phyloP scores from a whole-genome alignment of 805 yeast genomes.

The Starmerella bombicola region DNA sequence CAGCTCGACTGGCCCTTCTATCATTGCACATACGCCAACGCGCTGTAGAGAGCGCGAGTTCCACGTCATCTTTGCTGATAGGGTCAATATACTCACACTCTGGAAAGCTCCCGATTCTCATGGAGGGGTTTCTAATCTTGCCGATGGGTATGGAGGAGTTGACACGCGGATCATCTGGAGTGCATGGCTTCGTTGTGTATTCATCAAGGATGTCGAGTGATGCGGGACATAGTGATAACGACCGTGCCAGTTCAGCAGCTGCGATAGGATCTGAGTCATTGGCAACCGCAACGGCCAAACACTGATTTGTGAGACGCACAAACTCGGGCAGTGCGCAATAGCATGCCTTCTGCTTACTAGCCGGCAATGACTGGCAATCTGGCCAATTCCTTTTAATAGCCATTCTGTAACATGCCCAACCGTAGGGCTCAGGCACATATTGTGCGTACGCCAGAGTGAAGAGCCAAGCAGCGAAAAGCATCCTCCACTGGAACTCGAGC shows the following conservation, averaged over 20 bases:
- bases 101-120: background rate
- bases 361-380: slow-evolving; percentile 2
- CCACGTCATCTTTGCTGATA: slow-evolving; percentile 5
- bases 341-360: slow-evolving; percentile 3
- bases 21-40: slow-evolving; percentile 13
- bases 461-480: too few species aligned
- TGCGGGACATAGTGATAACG: slow-evolving; percentile 5
- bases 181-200: too few species aligned
- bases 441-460: slow-evolving; percentile 11
- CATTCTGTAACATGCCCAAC: slow-evolving; percentile 19
- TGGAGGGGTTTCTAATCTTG: background rate
- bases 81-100: slow-evolving; percentile 8
- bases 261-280: slow-evolving; percentile 11
- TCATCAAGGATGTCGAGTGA: background rate
- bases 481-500: too few species aligned
- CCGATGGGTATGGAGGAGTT: background rate
- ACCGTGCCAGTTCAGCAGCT: slow-evolving; percentile 3
- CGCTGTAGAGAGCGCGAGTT: slow-evolving; percentile 12
- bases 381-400: slow-evolving; percentile 16
- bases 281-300: slow-evolving; percentile 11
- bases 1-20: slow-evolving; percentile 7
- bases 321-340: slow-evolving; percentile 14
- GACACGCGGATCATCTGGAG: background rate
- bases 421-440: slow-evolving; percentile 18
- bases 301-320: slow-evolving; percentile 8